Evolutionary conservation across 2,329 filamentous ascomycete genomes (phyloP), one percentile per base, ranked within the genome.

Genomic region (Ceratocystis cubensis): DNA sequence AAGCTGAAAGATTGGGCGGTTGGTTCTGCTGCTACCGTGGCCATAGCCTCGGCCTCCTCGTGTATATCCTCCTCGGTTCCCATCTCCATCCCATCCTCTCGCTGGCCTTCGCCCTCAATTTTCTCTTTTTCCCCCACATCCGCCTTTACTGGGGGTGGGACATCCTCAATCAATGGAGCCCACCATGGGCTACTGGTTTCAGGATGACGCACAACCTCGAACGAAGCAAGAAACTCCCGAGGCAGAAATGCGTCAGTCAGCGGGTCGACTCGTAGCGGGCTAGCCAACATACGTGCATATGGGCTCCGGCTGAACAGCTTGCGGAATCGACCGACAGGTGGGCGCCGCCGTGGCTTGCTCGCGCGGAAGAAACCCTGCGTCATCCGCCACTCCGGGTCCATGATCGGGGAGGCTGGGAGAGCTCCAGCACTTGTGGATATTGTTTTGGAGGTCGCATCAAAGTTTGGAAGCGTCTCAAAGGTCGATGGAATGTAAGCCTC

Each of bases 271-370:
- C 88, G 84, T 25, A 86, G 66, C 0, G 84, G 83, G 0, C 82
- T 81, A 37, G 82, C 82, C 25, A 91, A 79, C 5, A 84, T 82
- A 57, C 79, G 79, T 2, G 87, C 88, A 70, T 83, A 90, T 1
- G 85, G 78, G 70, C 88, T 91, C 46, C 78, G 78, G 37, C 76
- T 76, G 1, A 91, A 75, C 67, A 82, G 80, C 66, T 77, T 78
- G 71, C 86, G 83, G 68, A 89, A 82, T 1, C 78, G 75, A 13
- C 75, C 77, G 1, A 67, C 70, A 0, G 72, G 71, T 5, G 59
- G 59, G 37, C 69, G 37, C 10, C 22, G 50, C 30, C 76, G 73
- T 22, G 73, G 66, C 67, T 74, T 73, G 57, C 72, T 45, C 0
- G 73, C 71, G 67, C 78, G 78, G 56, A 74, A 78, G 68, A 75